Conservation (phyloP, 148 eudicot species). For the Rhododendron ovatum region DNA sequence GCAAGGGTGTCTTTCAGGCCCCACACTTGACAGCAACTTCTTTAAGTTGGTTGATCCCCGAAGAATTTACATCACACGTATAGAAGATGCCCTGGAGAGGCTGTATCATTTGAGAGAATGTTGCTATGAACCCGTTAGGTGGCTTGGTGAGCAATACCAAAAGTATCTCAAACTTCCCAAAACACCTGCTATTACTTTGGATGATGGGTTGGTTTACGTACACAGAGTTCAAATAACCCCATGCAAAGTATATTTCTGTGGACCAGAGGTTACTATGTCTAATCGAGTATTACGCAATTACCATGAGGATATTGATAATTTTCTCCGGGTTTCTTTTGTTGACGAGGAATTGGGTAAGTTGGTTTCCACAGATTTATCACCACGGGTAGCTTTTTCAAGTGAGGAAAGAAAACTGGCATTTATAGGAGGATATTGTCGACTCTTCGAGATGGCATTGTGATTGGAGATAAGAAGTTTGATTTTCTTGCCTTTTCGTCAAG, state of each 20-base stretch:
- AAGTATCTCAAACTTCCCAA: constrained; percentile 38
- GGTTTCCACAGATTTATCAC: constrained; percentile 58
- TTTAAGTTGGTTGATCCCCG: constrained; percentile 67
- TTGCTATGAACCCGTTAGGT: constrained; percentile 73
- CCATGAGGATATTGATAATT: constrained; percentile 55
- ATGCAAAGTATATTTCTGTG: constrained; percentile 64
- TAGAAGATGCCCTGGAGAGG: constrained; percentile 67
- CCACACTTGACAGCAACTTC: constrained; percentile 50
- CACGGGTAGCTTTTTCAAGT: constrained; percentile 33
- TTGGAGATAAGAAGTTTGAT: constrained; percentile 71
- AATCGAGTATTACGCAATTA: constrained; percentile 68
- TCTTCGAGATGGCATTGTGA: constrained; percentile 57
- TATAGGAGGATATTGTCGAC: constrained; percentile 55
- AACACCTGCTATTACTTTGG: constrained; percentile 47
- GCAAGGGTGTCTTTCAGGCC: constrained; percentile 75
- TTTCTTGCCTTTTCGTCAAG: constrained; percentile 94
- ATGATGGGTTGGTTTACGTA: constrained; percentile 65
- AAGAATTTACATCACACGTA: constrained; percentile 22
- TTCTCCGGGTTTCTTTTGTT: constrained; percentile 80
- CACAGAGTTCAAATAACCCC: constrained; percentile 79
- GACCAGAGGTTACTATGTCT: constrained; percentile 86
- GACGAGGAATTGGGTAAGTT: constrained; percentile 74
- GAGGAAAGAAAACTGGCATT: constrained; percentile 38
- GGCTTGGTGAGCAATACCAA: constrained; percentile 48
- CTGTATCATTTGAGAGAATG: constrained; percentile 54